Conservation (phyloP, 176 grass and related monocot genomes). For the Melocanna baccifera region DNA sequence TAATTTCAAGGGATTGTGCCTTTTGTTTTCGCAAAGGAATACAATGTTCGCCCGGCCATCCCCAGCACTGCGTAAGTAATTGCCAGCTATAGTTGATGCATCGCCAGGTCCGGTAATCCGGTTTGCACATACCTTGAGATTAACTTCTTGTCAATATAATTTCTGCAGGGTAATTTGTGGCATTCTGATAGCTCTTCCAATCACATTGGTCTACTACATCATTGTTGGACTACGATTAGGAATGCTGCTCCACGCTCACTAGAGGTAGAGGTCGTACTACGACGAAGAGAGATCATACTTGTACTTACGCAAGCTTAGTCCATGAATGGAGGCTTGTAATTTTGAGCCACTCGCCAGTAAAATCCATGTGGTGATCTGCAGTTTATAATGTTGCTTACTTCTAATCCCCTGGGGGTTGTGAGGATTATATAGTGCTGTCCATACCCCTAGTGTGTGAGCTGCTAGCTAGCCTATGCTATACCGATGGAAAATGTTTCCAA, state of each 20-base stretch:
- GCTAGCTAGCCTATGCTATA: no score
- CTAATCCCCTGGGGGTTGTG: neutral
- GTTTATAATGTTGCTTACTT: constrained; percentile 13
- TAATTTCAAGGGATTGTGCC: constrained; percentile 77
- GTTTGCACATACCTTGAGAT: neutral
- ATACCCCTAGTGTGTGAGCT: neutral
- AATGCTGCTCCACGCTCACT: neutral
- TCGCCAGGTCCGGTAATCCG: neutral
- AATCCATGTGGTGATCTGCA: neutral
- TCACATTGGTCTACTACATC: constrained; percentile 78
- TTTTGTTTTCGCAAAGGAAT: constrained; percentile 95
- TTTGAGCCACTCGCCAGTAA: constrained; percentile 5
- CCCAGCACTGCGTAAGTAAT: constrained; percentile 74
- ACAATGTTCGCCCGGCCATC: constrained; percentile 80
- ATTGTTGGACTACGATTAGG: constrained; percentile 56
- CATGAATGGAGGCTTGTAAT: constrained; percentile 25
- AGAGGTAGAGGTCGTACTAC: neutral
- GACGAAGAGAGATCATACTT: neutral
- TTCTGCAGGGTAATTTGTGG: constrained; percentile 85
- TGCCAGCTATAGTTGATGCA: neutral
- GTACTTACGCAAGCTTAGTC: neutral
- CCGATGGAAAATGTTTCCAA: no score
- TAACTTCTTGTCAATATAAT: neutral
- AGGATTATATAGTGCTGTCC: neutral
- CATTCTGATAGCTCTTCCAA: constrained; percentile 83